These are phyloP conservation scores for Monosporascus sp. DNA, from an alignment of 2,329 filamentous ascomycete species.

Conservation along the genomic window DNA sequence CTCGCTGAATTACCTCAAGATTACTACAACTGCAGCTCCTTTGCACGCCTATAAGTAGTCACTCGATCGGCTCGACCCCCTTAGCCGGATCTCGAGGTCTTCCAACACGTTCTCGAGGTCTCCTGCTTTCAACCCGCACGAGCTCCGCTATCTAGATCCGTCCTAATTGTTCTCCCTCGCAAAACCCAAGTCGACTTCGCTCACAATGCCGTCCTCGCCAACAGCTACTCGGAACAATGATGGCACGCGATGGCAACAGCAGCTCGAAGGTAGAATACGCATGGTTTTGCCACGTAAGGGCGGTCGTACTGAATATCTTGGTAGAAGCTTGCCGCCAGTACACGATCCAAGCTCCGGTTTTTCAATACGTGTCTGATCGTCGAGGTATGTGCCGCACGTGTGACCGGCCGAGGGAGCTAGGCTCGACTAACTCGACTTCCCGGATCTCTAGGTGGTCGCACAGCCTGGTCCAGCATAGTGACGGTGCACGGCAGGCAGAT, in stretches of 20 bases:
- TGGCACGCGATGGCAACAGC: constrained; percentile 47
- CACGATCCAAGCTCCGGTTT: constrained; percentile 52
- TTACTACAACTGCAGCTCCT: background rate
- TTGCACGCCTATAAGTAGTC: background rate
- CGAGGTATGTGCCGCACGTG: constrained; percentile 51
- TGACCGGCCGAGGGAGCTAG: background rate
- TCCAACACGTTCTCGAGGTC: background rate
- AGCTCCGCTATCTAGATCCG: background rate
- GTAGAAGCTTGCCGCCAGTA: constrained; percentile 54
- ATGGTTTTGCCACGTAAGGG: background rate
- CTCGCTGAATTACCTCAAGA: background rate
- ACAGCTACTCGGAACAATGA: constrained; percentile 12
- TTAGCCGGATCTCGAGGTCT: background rate
- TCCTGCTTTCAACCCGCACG: background rate
- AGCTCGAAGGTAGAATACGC: constrained; percentile 44
- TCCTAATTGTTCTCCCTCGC: constrained; percentile 5
- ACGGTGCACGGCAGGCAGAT: constrained; percentile 61
- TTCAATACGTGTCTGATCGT: constrained; percentile 69
- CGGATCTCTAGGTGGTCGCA: constrained; percentile 64
- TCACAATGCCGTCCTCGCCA: constrained; percentile 20
- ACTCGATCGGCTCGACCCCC: background rate
- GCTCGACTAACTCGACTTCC: background rate
- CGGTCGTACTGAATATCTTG: constrained; percentile 2
- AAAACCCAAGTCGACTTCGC: constrained; percentile 2
- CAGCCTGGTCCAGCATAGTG: constrained; percentile 82